A percentile compares a stretch with the other conserved stretches of the same genome.
These are phyloP conservation scores for Diaporthe australafricana DNA, from an alignment of 2,329 filamentous ascomycete species.

Conservation along the genomic window DNA sequence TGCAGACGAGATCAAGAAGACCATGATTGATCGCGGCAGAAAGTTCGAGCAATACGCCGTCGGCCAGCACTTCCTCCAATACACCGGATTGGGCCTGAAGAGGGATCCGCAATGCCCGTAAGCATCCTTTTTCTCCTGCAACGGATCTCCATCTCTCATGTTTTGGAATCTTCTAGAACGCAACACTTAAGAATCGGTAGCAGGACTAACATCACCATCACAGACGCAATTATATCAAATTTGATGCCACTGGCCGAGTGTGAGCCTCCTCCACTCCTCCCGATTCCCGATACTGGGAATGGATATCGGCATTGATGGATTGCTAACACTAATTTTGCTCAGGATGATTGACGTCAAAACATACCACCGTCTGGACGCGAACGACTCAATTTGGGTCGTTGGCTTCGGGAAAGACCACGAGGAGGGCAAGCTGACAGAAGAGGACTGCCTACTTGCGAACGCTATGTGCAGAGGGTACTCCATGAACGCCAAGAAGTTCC, in stretches of 20 bases:
- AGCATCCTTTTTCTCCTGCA: no score
- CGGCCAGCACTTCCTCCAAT: conserved; percentile 49
- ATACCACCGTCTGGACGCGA: conserved; percentile 45
- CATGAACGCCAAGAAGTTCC: conserved; percentile 46
- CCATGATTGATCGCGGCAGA: conserved; percentile 46
- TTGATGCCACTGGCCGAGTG: conserved; percentile 47
- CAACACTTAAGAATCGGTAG: no score
- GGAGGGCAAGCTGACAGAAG: conserved; percentile 44
- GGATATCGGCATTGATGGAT: not conserved
- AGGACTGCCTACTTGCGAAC: conserved; percentile 43
- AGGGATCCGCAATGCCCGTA: conserved; percentile 27
- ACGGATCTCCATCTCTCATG: no score
- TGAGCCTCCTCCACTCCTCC: not conserved
- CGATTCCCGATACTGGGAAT: not conserved
- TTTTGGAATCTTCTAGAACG: no score
- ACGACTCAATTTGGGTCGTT: conserved; percentile 41
- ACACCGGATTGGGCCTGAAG: conserved; percentile 46
- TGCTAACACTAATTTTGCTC: not conserved
- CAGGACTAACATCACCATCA: no score
- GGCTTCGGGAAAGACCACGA: conserved; percentile 38
- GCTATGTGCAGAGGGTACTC: conserved; percentile 47
- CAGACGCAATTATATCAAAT: conserved; percentile 33
- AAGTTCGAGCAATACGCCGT: conserved; percentile 46
- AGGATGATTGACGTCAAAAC: conserved; percentile 50
- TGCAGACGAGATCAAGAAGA: conserved; percentile 37